Conservation (phyloP, 441 rosid genomes). For the Populus tomentosa region DNA sequence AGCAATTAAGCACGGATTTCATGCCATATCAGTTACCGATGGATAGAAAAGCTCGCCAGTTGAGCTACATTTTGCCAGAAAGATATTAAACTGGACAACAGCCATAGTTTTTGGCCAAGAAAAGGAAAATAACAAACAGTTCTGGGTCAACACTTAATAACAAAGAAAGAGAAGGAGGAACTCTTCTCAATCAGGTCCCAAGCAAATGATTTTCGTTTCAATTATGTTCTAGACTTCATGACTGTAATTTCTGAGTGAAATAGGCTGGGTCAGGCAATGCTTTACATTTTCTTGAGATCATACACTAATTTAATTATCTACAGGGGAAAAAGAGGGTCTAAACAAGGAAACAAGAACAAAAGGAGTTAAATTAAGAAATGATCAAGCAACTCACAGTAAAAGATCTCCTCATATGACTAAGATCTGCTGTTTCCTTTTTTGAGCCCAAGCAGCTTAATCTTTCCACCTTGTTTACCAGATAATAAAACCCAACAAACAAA, state of each 20-base stretch:
- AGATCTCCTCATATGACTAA: constrained; percentile 82
- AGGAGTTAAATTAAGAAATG: constrained; percentile 4
- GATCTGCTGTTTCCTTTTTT: constrained; percentile 48
- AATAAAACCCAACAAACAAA: constrained; percentile 23
- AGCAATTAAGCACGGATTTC: constrained; percentile 15
- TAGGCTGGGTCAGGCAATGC: constrained; percentile 16
- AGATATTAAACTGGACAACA: constrained; percentile 14
- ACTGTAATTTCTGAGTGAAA: neutral
- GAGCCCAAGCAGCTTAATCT: constrained; percentile 26
- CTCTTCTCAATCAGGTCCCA: constrained; percentile 26
- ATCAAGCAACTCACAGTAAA: constrained; percentile 55
- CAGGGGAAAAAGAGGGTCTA: neutral
- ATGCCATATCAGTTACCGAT: constrained; percentile 15
- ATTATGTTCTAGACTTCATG: neutral
- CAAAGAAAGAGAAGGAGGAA: neutral
- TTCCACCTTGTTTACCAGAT: constrained; percentile 14
- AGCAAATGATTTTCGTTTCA: neutral
- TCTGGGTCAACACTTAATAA: neutral
- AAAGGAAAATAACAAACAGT: neutral
- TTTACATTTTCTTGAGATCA: neutral
- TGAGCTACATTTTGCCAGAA: constrained; percentile 31
- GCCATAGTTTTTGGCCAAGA: constrained; percentile 5
- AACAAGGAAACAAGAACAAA: neutral
- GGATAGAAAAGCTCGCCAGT: constrained; percentile 12
- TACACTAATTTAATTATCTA: neutral